A percentile compares a stretch with the other conserved stretches of the same genome.
Evolutionary conservation across 441 rosid genomes (phyloP).

Genomic region (Arabidopsis hybrid): DNA sequence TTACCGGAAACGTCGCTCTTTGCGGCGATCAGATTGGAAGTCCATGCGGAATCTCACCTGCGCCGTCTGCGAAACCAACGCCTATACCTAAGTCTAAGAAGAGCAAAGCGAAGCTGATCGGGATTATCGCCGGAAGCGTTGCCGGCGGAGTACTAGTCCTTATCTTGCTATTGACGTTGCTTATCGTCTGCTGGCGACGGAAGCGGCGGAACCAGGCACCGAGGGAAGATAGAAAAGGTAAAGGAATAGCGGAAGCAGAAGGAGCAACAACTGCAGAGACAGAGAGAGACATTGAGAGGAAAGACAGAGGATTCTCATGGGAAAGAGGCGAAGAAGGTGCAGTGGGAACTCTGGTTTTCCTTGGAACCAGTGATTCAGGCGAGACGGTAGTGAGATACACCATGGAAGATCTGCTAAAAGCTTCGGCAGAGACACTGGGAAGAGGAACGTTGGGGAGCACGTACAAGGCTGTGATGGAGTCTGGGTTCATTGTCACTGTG

Average conservation of each 20-base stretch:
- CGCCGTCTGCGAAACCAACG: constrained; percentile 48
- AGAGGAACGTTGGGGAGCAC: constrained; percentile 88
- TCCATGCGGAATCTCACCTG: constrained; percentile 53
- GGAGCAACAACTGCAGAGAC: constrained; percentile 32
- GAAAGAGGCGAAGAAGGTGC: constrained; percentile 65
- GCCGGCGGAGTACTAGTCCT: constrained; percentile 52
- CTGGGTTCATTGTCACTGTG: constrained; percentile 89
- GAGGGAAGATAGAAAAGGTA: constrained; percentile 42
- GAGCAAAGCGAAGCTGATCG: constrained; percentile 42
- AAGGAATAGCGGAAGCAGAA: constrained; percentile 43
- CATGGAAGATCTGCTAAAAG: constrained; percentile 79
- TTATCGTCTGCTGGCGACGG: constrained; percentile 37
- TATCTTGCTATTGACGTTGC: constrained; percentile 36
- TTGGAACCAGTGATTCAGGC: constrained; percentile 77
- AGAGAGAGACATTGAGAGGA: constrained; percentile 47
- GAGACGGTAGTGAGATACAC: constrained; percentile 81
- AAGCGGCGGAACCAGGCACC: constrained; percentile 29
- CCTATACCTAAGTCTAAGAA: constrained; percentile 13
- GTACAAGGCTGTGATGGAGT: constrained; percentile 87
- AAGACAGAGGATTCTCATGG: constrained; percentile 71
- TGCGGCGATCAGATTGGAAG: constrained; percentile 75
- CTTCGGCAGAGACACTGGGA: constrained; percentile 87
- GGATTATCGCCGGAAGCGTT: constrained; percentile 55
- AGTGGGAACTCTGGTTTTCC: constrained; percentile 71
- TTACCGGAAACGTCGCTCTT: constrained; percentile 57